Percentiles rank a stretch among this genome's conserved stretches.
Conservation (phyloP, 352 stramenopile genomes). For the Phytopythium delawarense region DNA sequence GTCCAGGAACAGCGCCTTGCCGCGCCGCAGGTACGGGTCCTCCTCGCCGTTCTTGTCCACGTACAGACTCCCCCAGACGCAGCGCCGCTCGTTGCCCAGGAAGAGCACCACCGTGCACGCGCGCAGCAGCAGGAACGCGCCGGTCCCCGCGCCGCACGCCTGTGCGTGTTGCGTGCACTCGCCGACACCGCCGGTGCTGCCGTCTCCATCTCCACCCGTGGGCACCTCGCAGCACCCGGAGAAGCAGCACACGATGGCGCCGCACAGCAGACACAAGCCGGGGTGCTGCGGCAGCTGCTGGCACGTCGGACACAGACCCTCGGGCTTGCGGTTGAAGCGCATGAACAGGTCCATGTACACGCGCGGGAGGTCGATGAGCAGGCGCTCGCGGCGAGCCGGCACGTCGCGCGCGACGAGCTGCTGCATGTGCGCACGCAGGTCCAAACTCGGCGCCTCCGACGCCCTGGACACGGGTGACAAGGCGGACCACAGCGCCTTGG, state of each 20-base stretch:
- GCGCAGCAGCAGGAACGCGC: slow-evolving; percentile 65
- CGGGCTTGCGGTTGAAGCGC: slow-evolving; percentile 66
- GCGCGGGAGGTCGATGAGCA: slow-evolving; percentile 50
- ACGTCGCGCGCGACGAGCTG: slow-evolving; percentile 19
- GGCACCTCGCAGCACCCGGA: slow-evolving; percentile 58
- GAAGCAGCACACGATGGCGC: slow-evolving; percentile 74
- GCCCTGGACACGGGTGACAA: not conserved
- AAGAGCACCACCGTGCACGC: slow-evolving; percentile 85
- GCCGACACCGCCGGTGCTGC: slow-evolving; percentile 30
- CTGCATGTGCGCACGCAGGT: slow-evolving; percentile 25
- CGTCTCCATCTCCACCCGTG: slow-evolving; percentile 16
- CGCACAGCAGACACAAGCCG: slow-evolving; percentile 74
- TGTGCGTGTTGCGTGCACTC: slow-evolving; percentile 77
- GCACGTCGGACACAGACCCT: slow-evolving; percentile 50
- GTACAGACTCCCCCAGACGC: slow-evolving; percentile 81
- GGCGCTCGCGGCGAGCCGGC: slow-evolving; percentile 8
- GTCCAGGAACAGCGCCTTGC: slow-evolving; percentile 71
- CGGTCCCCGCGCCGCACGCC: slow-evolving; percentile 49
- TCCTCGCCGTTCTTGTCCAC: slow-evolving; percentile 86
- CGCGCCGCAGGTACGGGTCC: slow-evolving; percentile 71
- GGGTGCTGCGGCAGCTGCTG: slow-evolving; percentile 61
- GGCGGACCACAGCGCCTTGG: not conserved
- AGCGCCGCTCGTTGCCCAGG: slow-evolving; percentile 71
- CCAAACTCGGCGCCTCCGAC: not conserved
- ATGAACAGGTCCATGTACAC: slow-evolving; percentile 85